Conservation (phyloP, 495 filamentous ascomycete species). For the Talaromyces liani region DNA sequence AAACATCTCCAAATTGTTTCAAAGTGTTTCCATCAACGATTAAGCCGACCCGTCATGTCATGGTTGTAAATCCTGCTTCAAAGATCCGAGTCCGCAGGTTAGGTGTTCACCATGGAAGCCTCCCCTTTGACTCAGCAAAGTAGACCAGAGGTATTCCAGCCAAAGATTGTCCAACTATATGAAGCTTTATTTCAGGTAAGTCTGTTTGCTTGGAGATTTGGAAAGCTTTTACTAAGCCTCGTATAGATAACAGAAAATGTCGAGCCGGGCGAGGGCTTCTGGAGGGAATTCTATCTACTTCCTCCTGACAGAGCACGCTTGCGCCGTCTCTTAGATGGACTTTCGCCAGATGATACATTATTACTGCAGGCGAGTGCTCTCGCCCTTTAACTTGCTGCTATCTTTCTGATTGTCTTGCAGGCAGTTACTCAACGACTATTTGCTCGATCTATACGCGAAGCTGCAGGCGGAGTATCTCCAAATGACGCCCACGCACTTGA, state of each 20-base stretch:
- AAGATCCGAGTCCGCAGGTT: neutral
- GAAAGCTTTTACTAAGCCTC: neutral
- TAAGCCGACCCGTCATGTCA: neutral
- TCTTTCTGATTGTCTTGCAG: neutral
- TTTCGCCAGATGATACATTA: constrained; percentile 68
- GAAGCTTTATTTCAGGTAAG: constrained; percentile 77
- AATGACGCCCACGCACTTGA: constrained; percentile 79
- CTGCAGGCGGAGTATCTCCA: constrained; percentile 54
- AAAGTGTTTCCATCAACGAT: neutral
- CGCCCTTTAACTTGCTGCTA: neutral
- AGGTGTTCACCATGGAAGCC: constrained; percentile 57
- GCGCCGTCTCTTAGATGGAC: constrained; percentile 54
- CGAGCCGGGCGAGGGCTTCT: constrained; percentile 82
- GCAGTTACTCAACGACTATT: constrained; percentile 73
- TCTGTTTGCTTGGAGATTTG: neutral
- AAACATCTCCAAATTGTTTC: neutral
- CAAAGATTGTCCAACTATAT: constrained; percentile 88
- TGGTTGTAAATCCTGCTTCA: neutral
- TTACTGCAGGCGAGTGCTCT: constrained; percentile 37
- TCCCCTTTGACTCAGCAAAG: constrained; percentile 91
- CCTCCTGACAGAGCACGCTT: constrained; percentile 64
- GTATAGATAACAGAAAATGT: constrained; percentile 41
- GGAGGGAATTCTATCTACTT: constrained; percentile 90
- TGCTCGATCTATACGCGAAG: constrained; percentile 56
- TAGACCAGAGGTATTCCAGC: constrained; percentile 84